phyloP scores from a whole-genome alignment of 2,329 filamentous ascomycete genomes.

The Phialocephala sp. region DNA sequence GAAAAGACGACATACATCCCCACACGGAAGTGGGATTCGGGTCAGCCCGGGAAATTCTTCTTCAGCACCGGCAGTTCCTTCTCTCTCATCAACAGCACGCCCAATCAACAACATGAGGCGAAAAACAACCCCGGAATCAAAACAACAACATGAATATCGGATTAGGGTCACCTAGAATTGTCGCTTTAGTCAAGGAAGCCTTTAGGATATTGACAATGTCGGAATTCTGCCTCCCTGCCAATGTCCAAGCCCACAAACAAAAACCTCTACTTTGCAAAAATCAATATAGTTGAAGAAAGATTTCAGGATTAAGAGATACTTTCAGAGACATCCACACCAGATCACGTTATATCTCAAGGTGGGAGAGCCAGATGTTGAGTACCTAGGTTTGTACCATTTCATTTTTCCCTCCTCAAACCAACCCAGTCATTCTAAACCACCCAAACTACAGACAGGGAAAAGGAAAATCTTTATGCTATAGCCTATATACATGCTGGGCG shows the following conservation, averaged over 20 bases:
- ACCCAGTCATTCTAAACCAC: constrained; percentile 1
- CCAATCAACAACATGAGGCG: neutral
- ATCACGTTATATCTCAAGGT: too few relatives aligned
- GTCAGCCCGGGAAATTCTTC: neutral
- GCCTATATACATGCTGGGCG: constrained; percentile 26
- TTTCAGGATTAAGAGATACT: too few relatives aligned
- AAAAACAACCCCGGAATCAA: neutral
- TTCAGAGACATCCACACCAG: too few relatives aligned
- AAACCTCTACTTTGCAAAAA: too few relatives aligned
- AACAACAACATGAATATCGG: neutral
- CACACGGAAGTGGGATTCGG: constrained; percentile 2
- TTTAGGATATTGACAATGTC: too few relatives aligned
- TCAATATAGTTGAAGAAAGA: too few relatives aligned
- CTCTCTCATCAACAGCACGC: neutral
- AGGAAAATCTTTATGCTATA: constrained; percentile 24
- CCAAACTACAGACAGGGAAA: constrained; percentile 32
- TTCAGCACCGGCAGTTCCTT: neutral
- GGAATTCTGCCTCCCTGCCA: too few relatives aligned
- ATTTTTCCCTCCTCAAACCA: neutral
- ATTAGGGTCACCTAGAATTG: too few relatives aligned
- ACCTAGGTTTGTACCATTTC: neutral
- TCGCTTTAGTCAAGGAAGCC: too few relatives aligned
- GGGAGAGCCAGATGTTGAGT: neutral
- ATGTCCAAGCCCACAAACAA: too few relatives aligned
- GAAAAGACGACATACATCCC: constrained; percentile 5